A percentile compares a stretch with the other conserved stretches of the same genome.
Conservation (phyloP, 2,329 filamentous ascomycete species). For the Aspergillus sp. region DNA sequence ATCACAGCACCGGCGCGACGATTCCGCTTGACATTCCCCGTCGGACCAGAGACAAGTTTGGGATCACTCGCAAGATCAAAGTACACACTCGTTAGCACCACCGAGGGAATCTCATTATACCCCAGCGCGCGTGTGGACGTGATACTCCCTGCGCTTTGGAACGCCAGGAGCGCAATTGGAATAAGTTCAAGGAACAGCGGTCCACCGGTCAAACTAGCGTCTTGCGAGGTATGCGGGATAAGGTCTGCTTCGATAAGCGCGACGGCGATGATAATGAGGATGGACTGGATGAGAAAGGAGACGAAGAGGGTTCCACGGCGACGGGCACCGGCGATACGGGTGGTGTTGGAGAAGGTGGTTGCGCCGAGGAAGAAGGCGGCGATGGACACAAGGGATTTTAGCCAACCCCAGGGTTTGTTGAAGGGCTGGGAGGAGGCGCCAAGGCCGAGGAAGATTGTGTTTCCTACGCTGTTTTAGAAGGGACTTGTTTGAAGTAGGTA, state of each 20-base stretch:
- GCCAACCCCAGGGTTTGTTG: conserved; percentile 36
- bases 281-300: conserved; percentile 36
- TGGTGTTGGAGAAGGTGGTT: conserved; percentile 32
- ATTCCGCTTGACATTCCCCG: conserved; percentile 33
- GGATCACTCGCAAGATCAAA: conserved; percentile 41
- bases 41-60: conserved; percentile 26
- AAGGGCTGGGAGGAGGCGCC: conserved; percentile 35
- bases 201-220: conserved; percentile 18
- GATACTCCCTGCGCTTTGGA: conserved; percentile 41
- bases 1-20: conserved; percentile 33
- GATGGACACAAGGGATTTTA: conserved; percentile 40
- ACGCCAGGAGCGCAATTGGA: conserved; percentile 37
- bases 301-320: conserved; percentile 31
- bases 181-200: conserved; percentile 35
- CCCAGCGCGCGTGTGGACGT: conserved; percentile 36
- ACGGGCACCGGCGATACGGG: conserved; percentile 29
- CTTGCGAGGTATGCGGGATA: conserved; percentile 27
- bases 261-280: conserved; percentile 35
- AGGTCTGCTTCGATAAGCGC: conserved; percentile 32
- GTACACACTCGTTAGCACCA: conserved; percentile 42
- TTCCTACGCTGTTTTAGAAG: conserved; percentile 25
- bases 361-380: conserved; percentile 36
- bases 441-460: conserved; percentile 42
- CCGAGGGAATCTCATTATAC: conserved; percentile 40
- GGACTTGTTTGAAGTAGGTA: neutral